phyloP scores from a whole-genome alignment of 139 green algal genomes.

The Picochlorum sp. region DNA sequence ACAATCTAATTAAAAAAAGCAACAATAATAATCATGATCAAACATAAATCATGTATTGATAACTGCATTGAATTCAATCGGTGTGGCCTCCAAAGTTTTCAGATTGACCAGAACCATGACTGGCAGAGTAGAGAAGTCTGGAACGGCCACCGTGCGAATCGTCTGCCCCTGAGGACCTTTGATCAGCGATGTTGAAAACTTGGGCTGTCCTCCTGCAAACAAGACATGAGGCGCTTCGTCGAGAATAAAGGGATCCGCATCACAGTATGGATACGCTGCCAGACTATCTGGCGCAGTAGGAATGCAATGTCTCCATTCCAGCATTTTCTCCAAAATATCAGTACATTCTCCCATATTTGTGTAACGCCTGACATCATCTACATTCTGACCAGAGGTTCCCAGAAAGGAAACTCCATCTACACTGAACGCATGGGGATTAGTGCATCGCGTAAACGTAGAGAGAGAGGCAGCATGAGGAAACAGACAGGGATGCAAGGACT shows the following conservation, averaged over 20 bases:
- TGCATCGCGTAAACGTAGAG: slow-evolving; percentile 41
- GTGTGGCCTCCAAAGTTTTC: slow-evolving; percentile 59
- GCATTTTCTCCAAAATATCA: slow-evolving; percentile 52
- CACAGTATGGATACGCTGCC: slow-evolving; percentile 77
- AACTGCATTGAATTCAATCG: too few relatives aligned
- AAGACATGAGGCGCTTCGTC: slow-evolving; percentile 72
- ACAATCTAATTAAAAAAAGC: too few relatives aligned
- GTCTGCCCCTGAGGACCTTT: slow-evolving; percentile 17
- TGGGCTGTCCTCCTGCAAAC: slow-evolving; percentile 85
- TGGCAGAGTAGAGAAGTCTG: slow-evolving; percentile 55
- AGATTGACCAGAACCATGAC: slow-evolving; percentile 79
- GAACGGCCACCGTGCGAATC: slow-evolving; percentile 62
- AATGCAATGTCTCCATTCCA: slow-evolving; percentile 79
- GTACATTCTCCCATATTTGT: slow-evolving; percentile 31
- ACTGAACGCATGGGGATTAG: slow-evolving; percentile 86
- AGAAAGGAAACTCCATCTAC: slow-evolving; percentile 72
- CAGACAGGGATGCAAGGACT: slow-evolving; percentile 88
- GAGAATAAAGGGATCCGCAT: slow-evolving; percentile 92
- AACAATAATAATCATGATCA: too few relatives aligned
- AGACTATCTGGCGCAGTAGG: slow-evolving; percentile 96
- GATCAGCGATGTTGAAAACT: slow-evolving; percentile 52
- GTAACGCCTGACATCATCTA: slow-evolving; percentile 69
- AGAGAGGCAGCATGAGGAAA: slow-evolving; percentile 46
- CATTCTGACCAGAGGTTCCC: slow-evolving; percentile 84
- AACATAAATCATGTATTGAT: too few relatives aligned